phyloP scores from a whole-genome alignment of 148 eudicot species.

The Rhododendron ferrugineum region DNA sequence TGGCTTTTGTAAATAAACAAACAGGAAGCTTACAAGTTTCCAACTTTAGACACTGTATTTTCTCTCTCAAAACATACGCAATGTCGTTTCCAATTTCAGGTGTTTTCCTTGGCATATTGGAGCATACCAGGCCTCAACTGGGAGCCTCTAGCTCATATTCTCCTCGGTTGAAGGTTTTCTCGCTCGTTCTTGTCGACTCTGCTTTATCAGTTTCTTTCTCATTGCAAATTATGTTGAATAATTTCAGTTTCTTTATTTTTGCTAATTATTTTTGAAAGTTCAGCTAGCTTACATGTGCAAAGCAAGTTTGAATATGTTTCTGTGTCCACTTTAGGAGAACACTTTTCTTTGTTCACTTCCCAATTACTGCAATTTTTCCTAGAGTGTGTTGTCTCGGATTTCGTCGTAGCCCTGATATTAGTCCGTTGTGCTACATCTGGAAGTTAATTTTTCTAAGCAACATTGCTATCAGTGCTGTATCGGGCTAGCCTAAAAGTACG shows the following conservation, averaged over 20 bases:
- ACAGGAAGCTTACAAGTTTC: neutral
- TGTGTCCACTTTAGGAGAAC: neutral
- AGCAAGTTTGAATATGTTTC: neutral
- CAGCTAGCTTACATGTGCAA: conserved; percentile 1
- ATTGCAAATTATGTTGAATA: neutral
- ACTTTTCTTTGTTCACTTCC: neutral
- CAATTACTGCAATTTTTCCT: neutral
- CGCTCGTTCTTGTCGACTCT: neutral
- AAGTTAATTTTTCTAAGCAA: neutral
- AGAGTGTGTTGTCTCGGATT: neutral
- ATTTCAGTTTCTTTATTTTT: neutral
- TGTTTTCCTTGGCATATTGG: conserved; percentile 8
- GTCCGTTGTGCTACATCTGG: neutral
- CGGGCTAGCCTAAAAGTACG: neutral
- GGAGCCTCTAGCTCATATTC: conserved; percentile 12
- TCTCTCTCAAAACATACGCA: no score
- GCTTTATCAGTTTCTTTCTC: neutral
- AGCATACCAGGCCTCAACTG: conserved; percentile 3
- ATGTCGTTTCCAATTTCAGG: conserved; percentile 13
- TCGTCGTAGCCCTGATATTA: neutral
- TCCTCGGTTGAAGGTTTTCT: conserved; percentile 19
- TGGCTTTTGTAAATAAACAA: neutral
- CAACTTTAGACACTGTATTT: neutral
- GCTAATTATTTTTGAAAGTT: neutral
- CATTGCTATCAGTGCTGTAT: neutral